Evolutionary conservation across 306 rosid genomes (phyloP).

Genomic region (Castanopsis chinensis): DNA sequence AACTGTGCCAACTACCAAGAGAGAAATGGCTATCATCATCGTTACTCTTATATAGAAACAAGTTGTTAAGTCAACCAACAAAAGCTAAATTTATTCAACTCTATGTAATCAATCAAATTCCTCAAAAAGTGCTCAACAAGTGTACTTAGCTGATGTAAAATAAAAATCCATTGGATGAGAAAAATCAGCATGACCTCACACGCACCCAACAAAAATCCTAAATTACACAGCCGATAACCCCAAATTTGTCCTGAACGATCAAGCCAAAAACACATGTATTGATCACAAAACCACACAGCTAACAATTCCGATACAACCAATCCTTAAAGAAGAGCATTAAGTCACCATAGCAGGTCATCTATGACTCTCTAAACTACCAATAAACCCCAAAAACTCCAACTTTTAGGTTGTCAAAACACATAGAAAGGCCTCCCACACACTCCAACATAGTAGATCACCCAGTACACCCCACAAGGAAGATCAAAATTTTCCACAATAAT

Average conservation of each 20-base stretch:
- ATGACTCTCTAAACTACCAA: neutral
- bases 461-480: constrained; percentile 12
- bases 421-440: neutral
- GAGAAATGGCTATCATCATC: neutral
- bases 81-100: neutral
- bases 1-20: neutral
- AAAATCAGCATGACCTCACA: neutral
- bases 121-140: constrained; percentile 1
- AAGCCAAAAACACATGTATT: constrained; percentile 1
- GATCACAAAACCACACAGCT: neutral
- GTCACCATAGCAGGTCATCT: neutral
- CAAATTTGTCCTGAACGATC: neutral
- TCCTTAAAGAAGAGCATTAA: constrained; percentile 16
- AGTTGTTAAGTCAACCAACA: neutral
- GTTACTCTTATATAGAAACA: neutral
- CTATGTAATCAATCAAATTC: neutral
- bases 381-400: constrained; percentile 9
- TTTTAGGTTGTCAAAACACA: constrained; percentile 9
- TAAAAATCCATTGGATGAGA: constrained; percentile 14
- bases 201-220: constrained; percentile 15
- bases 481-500: constrained; percentile 9
- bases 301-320: neutral
- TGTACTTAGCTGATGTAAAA: neutral
- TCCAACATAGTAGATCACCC: constrained; percentile 2
- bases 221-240: neutral